Percentiles rank a stretch among this genome's conserved stretches.
These are phyloP conservation scores for Trametes gibbosa DNA, from an alignment of 768 basidiomycete species.

Conservation along the genomic window DNA sequence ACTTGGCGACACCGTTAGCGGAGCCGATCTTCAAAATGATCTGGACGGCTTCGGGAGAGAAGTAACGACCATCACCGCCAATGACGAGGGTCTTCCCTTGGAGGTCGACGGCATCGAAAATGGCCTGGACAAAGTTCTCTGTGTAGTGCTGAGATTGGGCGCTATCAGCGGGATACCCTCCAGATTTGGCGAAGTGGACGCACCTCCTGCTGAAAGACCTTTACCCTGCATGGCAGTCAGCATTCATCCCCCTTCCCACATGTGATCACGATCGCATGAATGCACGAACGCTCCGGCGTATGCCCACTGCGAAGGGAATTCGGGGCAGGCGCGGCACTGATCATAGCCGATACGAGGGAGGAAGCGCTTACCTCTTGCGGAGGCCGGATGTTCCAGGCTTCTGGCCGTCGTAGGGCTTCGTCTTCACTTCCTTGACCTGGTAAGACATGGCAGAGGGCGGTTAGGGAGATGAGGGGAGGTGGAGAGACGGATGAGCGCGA, in stretches of 20 bases:
- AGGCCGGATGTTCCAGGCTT: slow-evolving; percentile 98
- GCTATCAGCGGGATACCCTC: slow-evolving; percentile 20
- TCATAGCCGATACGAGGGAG: slow-evolving; percentile 8
- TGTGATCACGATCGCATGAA: not conserved
- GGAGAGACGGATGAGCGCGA: not conserved
- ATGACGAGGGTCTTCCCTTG: slow-evolving; percentile 85
- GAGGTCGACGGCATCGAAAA: slow-evolving; percentile 84
- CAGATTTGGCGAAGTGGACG: slow-evolving; percentile 20
- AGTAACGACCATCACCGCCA: slow-evolving; percentile 96
- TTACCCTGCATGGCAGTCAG: slow-evolving; percentile 60
- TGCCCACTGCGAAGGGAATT: too few relatives aligned
- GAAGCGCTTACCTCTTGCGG: slow-evolving; percentile 73
- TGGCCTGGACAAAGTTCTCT: slow-evolving; percentile 96
- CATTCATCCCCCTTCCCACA: not conserved
- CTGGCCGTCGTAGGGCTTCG: slow-evolving; percentile 89
- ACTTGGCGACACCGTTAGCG: slow-evolving; percentile 87
- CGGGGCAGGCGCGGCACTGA: slow-evolving; percentile 16
- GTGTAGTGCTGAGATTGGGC: slow-evolving; percentile 80
- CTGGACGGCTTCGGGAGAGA: slow-evolving; percentile 81
- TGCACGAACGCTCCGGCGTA: not conserved
- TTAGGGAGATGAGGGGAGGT: slow-evolving; percentile 7
- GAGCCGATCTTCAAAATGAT: slow-evolving; percentile 92
- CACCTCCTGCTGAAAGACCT: slow-evolving; percentile 97
- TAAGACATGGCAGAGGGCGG: slow-evolving; percentile 35
- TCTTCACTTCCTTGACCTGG: slow-evolving; percentile 64